Evolutionary conservation across 805 yeast genomes (phyloP), one percentile per base, ranked within the genome.

Genomic region (Candida railenensis): DNA sequence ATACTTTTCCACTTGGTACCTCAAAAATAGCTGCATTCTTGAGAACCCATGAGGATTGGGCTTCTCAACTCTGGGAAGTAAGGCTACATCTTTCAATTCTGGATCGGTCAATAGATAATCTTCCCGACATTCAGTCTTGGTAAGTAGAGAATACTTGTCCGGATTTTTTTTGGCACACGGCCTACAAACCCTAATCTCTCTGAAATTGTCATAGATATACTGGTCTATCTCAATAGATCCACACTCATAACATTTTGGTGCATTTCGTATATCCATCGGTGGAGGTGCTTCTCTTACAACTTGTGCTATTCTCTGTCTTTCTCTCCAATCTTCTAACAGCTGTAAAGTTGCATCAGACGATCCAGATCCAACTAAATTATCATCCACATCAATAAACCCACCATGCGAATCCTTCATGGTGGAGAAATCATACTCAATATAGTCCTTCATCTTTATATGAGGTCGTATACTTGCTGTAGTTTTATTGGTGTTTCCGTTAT

Each of bases 81-180:
- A 65, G 1, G 63, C 71, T 4, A 65, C 66, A 61, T 94, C 99
- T 44, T 80, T 76, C 37, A 94, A 73, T 61, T 94, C 99, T 0
- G 97, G 94, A 42, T 94, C 99, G 0, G 99, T 94, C 22, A 94
- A 64, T 37, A 94, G 77, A 62, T 94, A 94, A 67, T 94, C 99
- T 55, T 87, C 92, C 36, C 83, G 80, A 63, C 97, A 90, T 66
- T 94, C 99, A 0, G 99, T 94, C 66, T 94, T 94, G 5, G 99
- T 94, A 43, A 94, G 67, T 18, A 94, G 65, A 0, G 98, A 81
- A 62, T 92, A 94, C 58, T 94, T 94, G 34, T 94, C 96, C 0
- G 97, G 96, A 19, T 68, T 66, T 48, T 76, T 74, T 55, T 80
- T 81, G 30, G 81, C 82, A 64, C 99, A 94, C 43, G 77, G 72